Evolutionary conservation across 257 asterid species (phyloP).

Genomic region (Solanum megistacrolobum): DNA sequence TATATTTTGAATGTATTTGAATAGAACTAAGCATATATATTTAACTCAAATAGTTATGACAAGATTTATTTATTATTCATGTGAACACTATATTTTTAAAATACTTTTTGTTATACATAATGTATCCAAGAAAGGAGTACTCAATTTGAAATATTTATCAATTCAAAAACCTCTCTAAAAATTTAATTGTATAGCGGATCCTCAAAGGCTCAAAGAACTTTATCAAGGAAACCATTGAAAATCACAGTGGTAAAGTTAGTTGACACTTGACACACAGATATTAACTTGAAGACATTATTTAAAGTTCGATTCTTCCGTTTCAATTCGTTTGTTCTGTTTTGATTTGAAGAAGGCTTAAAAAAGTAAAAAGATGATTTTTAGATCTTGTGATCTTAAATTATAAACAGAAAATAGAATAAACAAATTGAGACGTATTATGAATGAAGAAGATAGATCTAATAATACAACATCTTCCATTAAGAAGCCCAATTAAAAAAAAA

Average conservation of each 20-base stretch:
- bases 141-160: not conserved
- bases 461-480: not conserved
- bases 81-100: too few relatives aligned
- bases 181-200: not conserved
- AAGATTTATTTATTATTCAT: too few relatives aligned
- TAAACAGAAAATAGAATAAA: too few relatives aligned
- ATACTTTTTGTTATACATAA: too few relatives aligned
- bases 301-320: not conserved
- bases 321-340: not conserved
- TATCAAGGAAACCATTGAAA: not conserved
- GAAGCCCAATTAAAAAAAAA: rapidly evolving
- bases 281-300: not conserved
- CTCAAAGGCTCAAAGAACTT: not conserved
- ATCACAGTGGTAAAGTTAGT: not conserved
- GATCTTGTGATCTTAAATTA: not conserved
- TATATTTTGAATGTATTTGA: too few relatives aligned
- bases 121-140: too few relatives aligned
- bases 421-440: not conserved
- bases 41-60: too few relatives aligned
- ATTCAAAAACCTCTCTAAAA: not conserved
- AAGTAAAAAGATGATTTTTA: rapidly evolving
- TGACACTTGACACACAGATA: not conserved
- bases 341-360: too few relatives aligned
- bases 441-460: not conserved
- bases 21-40: too few relatives aligned